Evolutionary conservation across 2,329 filamentous ascomycete species (phyloP), one percentile per base, ranked within the genome.

Genomic region (Phialemoniopsis sp.): DNA sequence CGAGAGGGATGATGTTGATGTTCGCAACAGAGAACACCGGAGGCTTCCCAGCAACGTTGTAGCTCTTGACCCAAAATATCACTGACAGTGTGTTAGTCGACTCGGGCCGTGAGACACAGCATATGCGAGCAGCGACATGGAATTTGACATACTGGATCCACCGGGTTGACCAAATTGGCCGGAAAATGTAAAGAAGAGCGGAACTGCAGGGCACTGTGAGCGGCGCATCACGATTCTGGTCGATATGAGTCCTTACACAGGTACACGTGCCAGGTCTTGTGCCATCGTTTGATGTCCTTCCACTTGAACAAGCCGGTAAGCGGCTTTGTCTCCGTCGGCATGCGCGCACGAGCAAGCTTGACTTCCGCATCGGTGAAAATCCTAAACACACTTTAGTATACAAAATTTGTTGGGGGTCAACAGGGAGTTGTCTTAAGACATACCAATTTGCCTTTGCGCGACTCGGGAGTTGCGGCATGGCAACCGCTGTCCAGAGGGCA

Each of bases 31-130:
- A 51, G 29, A 54, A 54, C 5, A 43, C 19, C 9, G 36, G 17
- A 5, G 45, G 42, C 18, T 52, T 34, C 9, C 49, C 51, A 16
- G 39, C 28, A 13, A 47, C 41, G 21, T 55, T 55, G 41, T 53
- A 53, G 28, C 49, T 53, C 33, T 55, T 55, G 17, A 55, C 48
- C 51, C 49, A 55, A 36, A 52, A 55, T 8, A 55, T 55, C 52
- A 53, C 50, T 52, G n/a, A 5, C 17, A 7, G 8, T 42, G 17
- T 37, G 28, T 39, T 13, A 37, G 26, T 28, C 4, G 12, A 38
- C 12, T 13, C 5, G 10, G 8, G 19, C 8, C 2, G 32, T 9
- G 15, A 17, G 10, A n/a, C n/a, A 28, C 10, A 29, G 13, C 2
- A 13, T 26, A 3, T 9, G 15, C 2, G 21, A 12, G 14, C 7